These are phyloP conservation scores for Prunus salicina DNA, from an alignment of 306 rosid genomes.

Conservation along the genomic window DNA sequence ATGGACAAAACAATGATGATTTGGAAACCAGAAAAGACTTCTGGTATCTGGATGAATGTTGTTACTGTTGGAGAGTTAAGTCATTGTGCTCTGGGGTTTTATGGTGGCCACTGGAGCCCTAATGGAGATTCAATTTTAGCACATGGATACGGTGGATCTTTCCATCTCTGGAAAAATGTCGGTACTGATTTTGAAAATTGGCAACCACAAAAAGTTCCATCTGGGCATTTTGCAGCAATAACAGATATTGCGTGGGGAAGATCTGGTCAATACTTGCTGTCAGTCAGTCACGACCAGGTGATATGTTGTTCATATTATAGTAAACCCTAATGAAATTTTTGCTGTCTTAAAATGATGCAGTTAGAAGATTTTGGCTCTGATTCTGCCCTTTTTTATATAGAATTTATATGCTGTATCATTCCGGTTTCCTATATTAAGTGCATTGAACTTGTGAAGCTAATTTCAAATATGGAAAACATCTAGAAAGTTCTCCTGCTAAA, in stretches of 20 bases:
- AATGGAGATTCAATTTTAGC: conserved; percentile 83
- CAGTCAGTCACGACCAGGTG: conserved; percentile 98
- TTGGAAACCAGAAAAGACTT: conserved; percentile 90
- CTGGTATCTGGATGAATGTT: conserved; percentile 98
- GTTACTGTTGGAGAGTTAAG: conserved; percentile 96
- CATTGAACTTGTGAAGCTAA: neutral
- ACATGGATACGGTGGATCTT: conserved; percentile 97
- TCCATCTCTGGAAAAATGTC: conserved; percentile 91
- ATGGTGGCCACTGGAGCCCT: conserved; percentile 96
- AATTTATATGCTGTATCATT: neutral
- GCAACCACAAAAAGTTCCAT: conserved; percentile 94
- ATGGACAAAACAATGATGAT: conserved; percentile 99
- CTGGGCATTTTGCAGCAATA: conserved; percentile 92
- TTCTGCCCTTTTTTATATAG: neutral
- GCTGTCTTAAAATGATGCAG: neutral
- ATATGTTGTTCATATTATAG: conserved; percentile 8
- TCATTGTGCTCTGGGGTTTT: conserved; percentile 95
- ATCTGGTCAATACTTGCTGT: conserved; percentile 70
- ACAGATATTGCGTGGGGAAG: conserved; percentile 82
- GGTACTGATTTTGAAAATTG: conserved; percentile 58
- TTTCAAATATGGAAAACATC: neutral
- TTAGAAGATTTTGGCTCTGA: neutral
- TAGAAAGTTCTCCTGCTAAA: neutral
- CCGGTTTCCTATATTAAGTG: neutral
- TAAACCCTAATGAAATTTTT: neutral